Evolutionary conservation across 352 stramenopile genomes (phyloP).

Genomic region (Phytophthora pinifolia): DNA sequence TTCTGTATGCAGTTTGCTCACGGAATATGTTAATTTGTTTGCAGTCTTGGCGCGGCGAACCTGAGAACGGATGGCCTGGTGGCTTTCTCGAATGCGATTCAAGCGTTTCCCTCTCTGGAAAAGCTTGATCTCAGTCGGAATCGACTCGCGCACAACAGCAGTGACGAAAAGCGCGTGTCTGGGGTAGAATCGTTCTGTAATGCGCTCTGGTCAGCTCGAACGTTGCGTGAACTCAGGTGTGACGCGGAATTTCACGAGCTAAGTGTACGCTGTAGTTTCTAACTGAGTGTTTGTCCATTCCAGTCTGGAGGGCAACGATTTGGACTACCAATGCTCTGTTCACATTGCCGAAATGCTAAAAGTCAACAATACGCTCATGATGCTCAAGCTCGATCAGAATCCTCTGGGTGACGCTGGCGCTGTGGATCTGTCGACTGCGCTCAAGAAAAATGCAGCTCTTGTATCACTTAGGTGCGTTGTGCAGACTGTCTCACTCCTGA

Average conservation of each 20-base stretch:
- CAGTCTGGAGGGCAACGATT: conserved; percentile 47
- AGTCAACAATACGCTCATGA: conserved; percentile 47
- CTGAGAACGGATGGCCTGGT: conserved; percentile 61
- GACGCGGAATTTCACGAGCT: not conserved
- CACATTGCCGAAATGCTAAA: conserved; percentile 53
- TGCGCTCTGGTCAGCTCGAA: conserved; percentile 43
- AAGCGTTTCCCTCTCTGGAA: conserved; percentile 39
- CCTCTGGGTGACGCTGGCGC: conserved; percentile 45
- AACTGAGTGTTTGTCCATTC: not conserved
- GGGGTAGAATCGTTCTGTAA: conserved; percentile 65
- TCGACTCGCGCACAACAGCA: conserved; percentile 50
- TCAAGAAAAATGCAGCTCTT: conserved; percentile 61
- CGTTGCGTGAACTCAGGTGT: conserved; percentile 42
- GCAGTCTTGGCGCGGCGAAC: conserved; percentile 37
- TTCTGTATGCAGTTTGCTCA: not conserved
- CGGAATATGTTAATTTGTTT: not conserved
- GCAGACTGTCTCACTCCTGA: not conserved
- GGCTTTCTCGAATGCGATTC: conserved; percentile 43
- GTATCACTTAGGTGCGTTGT: conserved; percentile 42
- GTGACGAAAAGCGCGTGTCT: conserved; percentile 45
- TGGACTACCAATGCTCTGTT: conserved; percentile 55
- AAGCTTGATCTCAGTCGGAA: conserved; percentile 56
- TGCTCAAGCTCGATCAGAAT: conserved; percentile 50
- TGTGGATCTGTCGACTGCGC: conserved; percentile 38
- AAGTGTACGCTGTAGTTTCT: not conserved